Evolutionary conservation across 2,329 filamentous ascomycete genomes (phyloP), one percentile per base, ranked within the genome.

Genomic region (Malbranchea zuffiana): DNA sequence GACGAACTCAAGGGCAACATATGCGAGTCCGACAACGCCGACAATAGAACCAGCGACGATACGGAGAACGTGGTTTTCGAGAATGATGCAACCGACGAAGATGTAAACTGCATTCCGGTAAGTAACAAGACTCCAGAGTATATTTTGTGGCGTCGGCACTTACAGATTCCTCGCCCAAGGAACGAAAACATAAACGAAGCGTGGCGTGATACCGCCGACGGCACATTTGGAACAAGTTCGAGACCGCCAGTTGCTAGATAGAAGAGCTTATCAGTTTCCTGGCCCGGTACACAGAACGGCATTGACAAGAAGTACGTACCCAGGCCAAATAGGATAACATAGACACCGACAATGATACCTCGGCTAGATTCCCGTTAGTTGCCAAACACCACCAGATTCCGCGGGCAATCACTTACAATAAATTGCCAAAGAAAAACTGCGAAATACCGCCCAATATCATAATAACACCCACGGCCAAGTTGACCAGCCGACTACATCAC

Each of bases 171-270:
- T 57, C 90, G 86, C 44, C 90, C 90, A 50, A 96, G 67, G 72
- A 98, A 96, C 40, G 84, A 93, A 71, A 96, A 96, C 63, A 96
- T 79, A 71, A 98, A 98, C 7, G 85, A 93, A 37, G 86, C 88
- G 68, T 96, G 94, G 65, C 85, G 80, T 41, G 86, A 81, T 37
- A 94, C 72, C 60, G 94, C 87, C 42, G 87, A 84, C 34, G 90
- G 88, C 51, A 95, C 88, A 63, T 94, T 59, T 32, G 63, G 63
- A 25, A 66, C 82, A 68, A 96, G 93, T 65, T 98, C 90, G 50
- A 86, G 73, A 32, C 81, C 71, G 30, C 70, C 80, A 47, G 83
- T 79, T 48, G 74, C 78, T 81, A 44, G 20, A 23, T 33, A 10
- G 24, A 32, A 18, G 18, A 19, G 34, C n/a, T n/a, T n/a, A 39